Base-by-base conservation (phyloP, 2,329 filamentous ascomycete genomes). In the Juglanconis sp. region DNA sequence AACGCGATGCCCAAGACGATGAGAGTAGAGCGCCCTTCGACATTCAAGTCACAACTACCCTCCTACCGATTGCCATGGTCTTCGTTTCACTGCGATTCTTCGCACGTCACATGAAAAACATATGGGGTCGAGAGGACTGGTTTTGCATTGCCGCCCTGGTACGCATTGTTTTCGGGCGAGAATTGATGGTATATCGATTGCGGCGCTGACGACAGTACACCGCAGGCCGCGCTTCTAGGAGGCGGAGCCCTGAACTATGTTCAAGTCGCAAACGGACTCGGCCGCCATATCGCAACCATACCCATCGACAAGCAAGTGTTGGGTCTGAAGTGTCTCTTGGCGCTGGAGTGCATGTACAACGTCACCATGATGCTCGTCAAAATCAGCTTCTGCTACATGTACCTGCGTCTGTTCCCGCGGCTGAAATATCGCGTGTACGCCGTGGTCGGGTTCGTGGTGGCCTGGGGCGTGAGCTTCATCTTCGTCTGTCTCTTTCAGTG, bases 401-500 rank as follows among this genome's bases (percentile, higher is more conserved):
- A 35, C 48, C 31, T 51, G n/a, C 48, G 48, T 3, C 32, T 51
- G 31, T 51, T 51, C n/a, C 48, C 48, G 2, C 31, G 5, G 5
- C 34, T 51, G 3, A 35, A 13, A 32, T 1, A n/a, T 6, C 32
- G 9, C 31, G 31, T 51, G 15, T 75, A 75, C 59, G 59, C 70
- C 15, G 68, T 82, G 42, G 68, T 81, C 30, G 66, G 65, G 51
- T 68, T 82, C 56, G 73, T 84, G 15, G 24, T 75, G 10, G 68
- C 71, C n/a, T 84, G 79, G 68, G 79, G 76, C 65, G 62, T 79
- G 5, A 75, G 74, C n/a, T 77, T 78, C 4, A 73, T 76, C 1
- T 66, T 72, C 2, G 74, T 76, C 3, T 80, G 79, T 5, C 75
- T 83, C 52, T 78, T 77, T 66, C 79, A 84, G 63, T 84, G 82